Evolutionary conservation across 2,329 filamentous ascomycete genomes (phyloP).

Genomic region (Venturia effusa): DNA sequence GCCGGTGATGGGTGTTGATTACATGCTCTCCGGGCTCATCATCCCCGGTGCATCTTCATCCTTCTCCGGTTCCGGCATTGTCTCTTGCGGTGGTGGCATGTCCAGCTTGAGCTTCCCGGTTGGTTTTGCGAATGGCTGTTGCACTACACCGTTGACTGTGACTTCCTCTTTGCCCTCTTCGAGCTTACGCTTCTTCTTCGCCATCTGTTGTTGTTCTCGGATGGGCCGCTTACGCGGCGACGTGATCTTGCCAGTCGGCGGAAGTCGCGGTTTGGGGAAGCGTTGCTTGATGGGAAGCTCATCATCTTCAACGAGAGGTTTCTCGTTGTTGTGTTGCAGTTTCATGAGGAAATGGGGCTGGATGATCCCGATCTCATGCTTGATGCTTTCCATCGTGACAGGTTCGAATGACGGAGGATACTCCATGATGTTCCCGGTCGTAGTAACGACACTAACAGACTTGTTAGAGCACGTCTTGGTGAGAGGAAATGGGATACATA

Average conservation of each 20-base stretch:
- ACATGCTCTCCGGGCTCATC: slow-evolving; percentile 54
- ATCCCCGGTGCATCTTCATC: slow-evolving; percentile 60
- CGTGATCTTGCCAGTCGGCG: slow-evolving; percentile 77
- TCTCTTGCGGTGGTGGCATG: slow-evolving; percentile 45
- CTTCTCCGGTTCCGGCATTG: slow-evolving; percentile 48
- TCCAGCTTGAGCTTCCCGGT: slow-evolving; percentile 38
- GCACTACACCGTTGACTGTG: slow-evolving; percentile 15
- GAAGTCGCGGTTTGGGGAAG: slow-evolving; percentile 46
- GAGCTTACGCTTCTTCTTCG: slow-evolving; percentile 77
- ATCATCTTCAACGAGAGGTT: slow-evolving; percentile 84
- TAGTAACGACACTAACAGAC: slow-evolving; percentile 42
- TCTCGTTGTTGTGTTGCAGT: slow-evolving; percentile 70
- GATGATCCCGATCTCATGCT: slow-evolving; percentile 73
- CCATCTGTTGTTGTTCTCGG: slow-evolving; percentile 70
- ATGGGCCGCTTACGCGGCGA: slow-evolving; percentile 73
- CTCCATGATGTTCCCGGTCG: slow-evolving; percentile 52
- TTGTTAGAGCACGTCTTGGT: slow-evolving; percentile 17
- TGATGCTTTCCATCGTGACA: slow-evolving; percentile 67
- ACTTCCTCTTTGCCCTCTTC: slow-evolving; percentile 32
- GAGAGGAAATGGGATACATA: slow-evolving; percentile 22
- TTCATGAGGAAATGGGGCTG: slow-evolving; percentile 88
- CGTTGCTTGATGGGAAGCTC: slow-evolving; percentile 89
- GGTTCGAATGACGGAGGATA: slow-evolving; percentile 60
- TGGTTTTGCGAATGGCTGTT: slow-evolving; percentile 42
- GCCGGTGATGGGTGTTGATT: neutral